Evolutionary conservation across 163 green algal genomes (phyloP), one percentile per base, ranked within the genome.

Genomic region (Chlamydomonas reinhardtii): DNA sequence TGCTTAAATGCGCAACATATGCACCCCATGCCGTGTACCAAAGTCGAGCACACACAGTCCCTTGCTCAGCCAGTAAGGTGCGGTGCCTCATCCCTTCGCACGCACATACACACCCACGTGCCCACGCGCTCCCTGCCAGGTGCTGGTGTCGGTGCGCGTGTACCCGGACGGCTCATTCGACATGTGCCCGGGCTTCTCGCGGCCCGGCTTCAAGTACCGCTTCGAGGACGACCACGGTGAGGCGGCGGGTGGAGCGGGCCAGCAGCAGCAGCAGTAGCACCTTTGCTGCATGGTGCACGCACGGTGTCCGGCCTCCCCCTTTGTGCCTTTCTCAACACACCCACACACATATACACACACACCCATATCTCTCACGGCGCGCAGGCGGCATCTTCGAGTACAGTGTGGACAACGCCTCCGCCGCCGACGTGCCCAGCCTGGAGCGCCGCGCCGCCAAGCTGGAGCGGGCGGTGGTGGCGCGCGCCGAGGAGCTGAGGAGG

Each of bases 111-210:
- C 76, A 48, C 39, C 5, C 39, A 48, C 39, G 39, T 8, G 39
- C n/a, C n/a, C n/a, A n/a, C n/a, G n/a, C n/a, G n/a, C n/a, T n/a
- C n/a, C n/a, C n/a, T n/a, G 39, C 39, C 39, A 92, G 75, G 77
- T 94, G 43, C 90, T 94, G 39, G 87, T 89, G 16, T 71, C 65
- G 19, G 81, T 94, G 32, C 61, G 80, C 12, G 90, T 92, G 32
- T 92, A 93, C 85, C 76, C 90, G 1, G 90, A 95, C 59, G 93
- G 93, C 78, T 93, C 89, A 73, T 94, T 96, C 79, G 91, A 94
- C 83, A 95, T 96, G 93, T 77, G 83, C 35, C 93, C 93, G 16
- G 91, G 91, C 27, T 94, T 95, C 80, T 91, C 20, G 59, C 61
- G 74, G 24, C 35, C 34, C 0, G 90, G 89, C 65, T 82, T 83